phyloP scores from a whole-genome alignment of 1,284 basidiomycete genomes.

The Mycena sp. region DNA sequence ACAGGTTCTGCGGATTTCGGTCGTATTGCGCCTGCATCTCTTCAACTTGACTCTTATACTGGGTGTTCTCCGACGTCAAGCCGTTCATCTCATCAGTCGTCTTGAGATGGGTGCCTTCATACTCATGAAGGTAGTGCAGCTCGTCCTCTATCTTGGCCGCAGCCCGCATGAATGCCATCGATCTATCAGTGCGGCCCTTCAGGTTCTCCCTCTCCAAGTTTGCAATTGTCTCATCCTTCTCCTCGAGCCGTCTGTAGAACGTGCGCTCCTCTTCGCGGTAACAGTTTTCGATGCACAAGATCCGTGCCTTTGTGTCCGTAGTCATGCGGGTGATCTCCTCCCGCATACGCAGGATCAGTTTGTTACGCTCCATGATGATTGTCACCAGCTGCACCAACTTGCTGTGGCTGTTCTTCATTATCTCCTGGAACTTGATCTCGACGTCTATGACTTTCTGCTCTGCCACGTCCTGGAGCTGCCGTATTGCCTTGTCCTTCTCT shows the following conservation, averaged over 20 bases:
- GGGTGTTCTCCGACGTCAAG: not conserved
- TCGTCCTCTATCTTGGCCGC: constrained; percentile 7
- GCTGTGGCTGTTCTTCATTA: not conserved
- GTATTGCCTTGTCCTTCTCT: no score
- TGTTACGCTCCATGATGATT: not conserved
- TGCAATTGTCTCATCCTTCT: constrained; percentile 7
- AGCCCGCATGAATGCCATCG: constrained; percentile 5
- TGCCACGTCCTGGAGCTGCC: not conserved
- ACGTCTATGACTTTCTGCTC: constrained; percentile 2
- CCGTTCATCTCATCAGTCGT: not conserved
- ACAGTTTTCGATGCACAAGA: not conserved
- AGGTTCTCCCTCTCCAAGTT: constrained; percentile 5
- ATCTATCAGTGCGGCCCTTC: not conserved
- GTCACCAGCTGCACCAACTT: not conserved
- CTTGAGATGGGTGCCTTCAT: not conserved
- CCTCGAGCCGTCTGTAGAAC: constrained; percentile 2
- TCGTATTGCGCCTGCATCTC: constrained; percentile 5
- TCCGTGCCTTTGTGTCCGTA: not conserved
- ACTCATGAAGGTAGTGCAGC: constrained; percentile 6
- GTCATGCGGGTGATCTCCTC: not conserved
- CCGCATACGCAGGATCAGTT: not conserved
- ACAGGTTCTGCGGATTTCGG: not conserved
- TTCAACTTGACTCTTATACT: not conserved
- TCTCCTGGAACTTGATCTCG: constrained; percentile 12
- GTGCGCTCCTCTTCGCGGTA: constrained; percentile 3